phyloP scores from a whole-genome alignment of 2,329 filamentous ascomycete genomes.

The Sarocladium brachiariae region DNA sequence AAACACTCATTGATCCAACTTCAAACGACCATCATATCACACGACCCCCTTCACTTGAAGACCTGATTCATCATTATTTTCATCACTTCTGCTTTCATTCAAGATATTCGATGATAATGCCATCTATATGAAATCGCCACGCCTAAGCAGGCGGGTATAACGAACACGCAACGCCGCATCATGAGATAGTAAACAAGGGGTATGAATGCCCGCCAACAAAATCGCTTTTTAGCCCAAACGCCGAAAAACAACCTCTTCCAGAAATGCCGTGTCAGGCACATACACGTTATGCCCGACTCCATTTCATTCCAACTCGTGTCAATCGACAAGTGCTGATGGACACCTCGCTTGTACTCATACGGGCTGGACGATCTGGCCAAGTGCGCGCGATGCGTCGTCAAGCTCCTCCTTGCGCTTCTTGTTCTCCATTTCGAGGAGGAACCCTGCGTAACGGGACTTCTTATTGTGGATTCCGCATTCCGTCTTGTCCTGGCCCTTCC shows the following conservation, averaged over 20 bases:
- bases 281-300: not conserved
- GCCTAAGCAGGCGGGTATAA: not conserved
- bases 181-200: slow-evolving; percentile 3
- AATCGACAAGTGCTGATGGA: not conserved
- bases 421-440: slow-evolving; percentile 64
- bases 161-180: slow-evolving; percentile 1
- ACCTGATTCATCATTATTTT: not conserved
- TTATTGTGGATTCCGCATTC: slow-evolving; percentile 99
- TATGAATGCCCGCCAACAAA: slow-evolving; percentile 9
- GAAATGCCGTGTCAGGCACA: not conserved
- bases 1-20: no score
- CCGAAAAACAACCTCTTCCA: not conserved
- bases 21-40: no score
- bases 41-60: no score
- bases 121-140: not conserved
- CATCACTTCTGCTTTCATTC: not conserved
- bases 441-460: slow-evolving; percentile 86
- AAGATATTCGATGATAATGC: slow-evolving; percentile 1
- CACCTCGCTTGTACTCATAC: not conserved
- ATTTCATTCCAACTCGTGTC: not conserved
- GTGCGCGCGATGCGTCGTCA: slow-evolving; percentile 10
- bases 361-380: slow-evolving; percentile 18
- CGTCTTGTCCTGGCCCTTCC: slow-evolving; percentile 94
- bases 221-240: slow-evolving; percentile 5
- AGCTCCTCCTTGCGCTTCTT: slow-evolving; percentile 49